Conservation (phyloP, 805 yeast species). For the Kregervanrija fluxuum region DNA sequence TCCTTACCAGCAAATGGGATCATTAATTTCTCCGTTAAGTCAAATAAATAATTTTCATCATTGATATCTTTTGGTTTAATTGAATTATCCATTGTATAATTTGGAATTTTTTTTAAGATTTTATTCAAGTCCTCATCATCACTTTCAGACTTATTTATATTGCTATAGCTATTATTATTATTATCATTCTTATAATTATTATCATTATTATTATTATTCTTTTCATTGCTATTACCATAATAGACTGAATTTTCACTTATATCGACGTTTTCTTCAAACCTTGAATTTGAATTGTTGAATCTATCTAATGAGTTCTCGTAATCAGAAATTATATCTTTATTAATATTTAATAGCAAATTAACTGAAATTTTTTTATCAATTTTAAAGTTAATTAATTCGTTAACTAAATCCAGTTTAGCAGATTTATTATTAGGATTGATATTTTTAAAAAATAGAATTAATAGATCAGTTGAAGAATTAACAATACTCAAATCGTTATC, state of each 20-base stretch:
- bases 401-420: constrained; percentile 39
- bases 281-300: neutral
- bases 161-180: constrained; percentile 1
- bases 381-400: constrained; percentile 31
- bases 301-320: constrained; percentile 6
- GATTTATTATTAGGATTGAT: constrained; percentile 24
- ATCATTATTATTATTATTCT: neutral
- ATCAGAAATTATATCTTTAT: constrained; percentile 13
- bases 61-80: constrained; percentile 27
- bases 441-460: constrained; percentile 32
- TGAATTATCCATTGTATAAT: constrained; percentile 26
- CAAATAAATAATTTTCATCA: constrained; percentile 23
- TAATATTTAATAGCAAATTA: constrained; percentile 21
- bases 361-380: constrained; percentile 21
- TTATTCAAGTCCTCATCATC: constrained; percentile 1
- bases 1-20: constrained; percentile 60
- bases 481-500: constrained; percentile 13
- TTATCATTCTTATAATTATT: constrained; percentile 2
- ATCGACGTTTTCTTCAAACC: neutral
- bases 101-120: constrained; percentile 7
- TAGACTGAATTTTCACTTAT: too few relatives aligned
- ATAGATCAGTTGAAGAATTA: constrained; percentile 17
- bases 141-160: neutral
- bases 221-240: too few relatives aligned
- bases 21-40: constrained; percentile 23